A percentile compares a stretch with the other conserved stretches of the same genome.
Evolutionary conservation across 1,139 yeast species (phyloP).

Genomic region (Pichia sp.): DNA sequence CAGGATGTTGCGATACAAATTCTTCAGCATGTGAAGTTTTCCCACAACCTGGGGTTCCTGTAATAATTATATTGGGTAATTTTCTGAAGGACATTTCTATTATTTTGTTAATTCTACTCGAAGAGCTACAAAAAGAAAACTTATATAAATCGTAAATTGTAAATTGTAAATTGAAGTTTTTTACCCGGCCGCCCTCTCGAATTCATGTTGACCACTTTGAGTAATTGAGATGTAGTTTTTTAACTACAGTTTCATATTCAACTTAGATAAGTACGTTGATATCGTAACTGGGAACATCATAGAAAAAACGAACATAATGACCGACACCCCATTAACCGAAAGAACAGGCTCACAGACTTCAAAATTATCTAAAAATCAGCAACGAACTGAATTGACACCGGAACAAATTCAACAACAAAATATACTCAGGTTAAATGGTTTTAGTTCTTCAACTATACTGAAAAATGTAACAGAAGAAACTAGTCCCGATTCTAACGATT

Average conservation of each 20-base stretch:
- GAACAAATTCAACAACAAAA: constrained; percentile 18
- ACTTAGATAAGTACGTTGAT: neutral
- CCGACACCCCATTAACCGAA: neutral
- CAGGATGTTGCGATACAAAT: constrained; percentile 35
- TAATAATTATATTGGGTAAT: constrained; percentile 75
- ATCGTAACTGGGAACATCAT: neutral
- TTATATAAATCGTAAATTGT: neutral
- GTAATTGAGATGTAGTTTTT: neutral
- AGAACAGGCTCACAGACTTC: constrained; percentile 4
- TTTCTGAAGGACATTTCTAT: constrained; percentile 32
- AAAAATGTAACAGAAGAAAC: neutral
- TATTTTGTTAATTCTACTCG: no score
- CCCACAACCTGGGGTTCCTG: constrained; percentile 99
- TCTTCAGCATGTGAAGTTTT: constrained; percentile 78
- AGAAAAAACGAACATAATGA: neutral
- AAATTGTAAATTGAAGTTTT: neutral
- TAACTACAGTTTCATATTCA: neutral
- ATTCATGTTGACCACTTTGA: neutral
- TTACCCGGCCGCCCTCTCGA: constrained; percentile 5
- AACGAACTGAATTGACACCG: constrained; percentile 11
- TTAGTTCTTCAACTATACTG: constrained; percentile 10
- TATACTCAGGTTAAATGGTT: constrained; percentile 16
- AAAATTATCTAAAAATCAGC: constrained; percentile 4
- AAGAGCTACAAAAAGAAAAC: neutral
- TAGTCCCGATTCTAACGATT: neutral